phyloP scores from a whole-genome alignment of 768 basidiomycete species.

The Hypholoma fasciculare region DNA sequence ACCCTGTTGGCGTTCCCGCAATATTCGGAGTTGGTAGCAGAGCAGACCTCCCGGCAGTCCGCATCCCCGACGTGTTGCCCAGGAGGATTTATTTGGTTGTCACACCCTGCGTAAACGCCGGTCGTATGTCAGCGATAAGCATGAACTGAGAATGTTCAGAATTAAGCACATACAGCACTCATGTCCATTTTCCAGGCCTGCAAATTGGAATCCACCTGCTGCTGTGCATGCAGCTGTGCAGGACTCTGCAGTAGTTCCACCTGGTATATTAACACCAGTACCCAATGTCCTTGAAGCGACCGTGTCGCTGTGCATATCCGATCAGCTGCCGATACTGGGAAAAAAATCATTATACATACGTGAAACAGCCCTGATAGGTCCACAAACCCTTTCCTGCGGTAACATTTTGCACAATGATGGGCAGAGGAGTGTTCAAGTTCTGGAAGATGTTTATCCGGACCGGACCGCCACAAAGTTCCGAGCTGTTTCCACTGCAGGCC shows the following conservation, averaged over 20 bases:
- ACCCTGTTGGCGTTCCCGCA: constrained; percentile 41
- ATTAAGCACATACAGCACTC: constrained; percentile 46
- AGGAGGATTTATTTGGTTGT: constrained; percentile 31
- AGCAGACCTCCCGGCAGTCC: constrained; percentile 42
- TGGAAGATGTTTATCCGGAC: constrained; percentile 53
- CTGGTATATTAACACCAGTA: constrained; percentile 38
- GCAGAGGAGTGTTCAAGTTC: constrained; percentile 46
- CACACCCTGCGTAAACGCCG: constrained; percentile 34
- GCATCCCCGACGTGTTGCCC: constrained; percentile 37
- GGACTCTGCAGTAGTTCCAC: constrained; percentile 46
- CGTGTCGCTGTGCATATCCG: constrained; percentile 27
- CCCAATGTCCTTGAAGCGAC: constrained; percentile 32
- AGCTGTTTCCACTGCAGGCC: constrained; percentile 53
- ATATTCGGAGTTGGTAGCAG: constrained; percentile 34
- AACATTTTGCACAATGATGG: constrained; percentile 47
- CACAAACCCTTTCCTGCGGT: constrained; percentile 38
- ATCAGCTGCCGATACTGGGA: background rate
- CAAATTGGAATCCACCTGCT: constrained; percentile 36
- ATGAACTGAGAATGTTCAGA: background rate
- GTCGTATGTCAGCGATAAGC: background rate
- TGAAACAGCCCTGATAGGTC: constrained; percentile 66
- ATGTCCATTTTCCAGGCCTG: constrained; percentile 46
- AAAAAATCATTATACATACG: constrained; percentile 32
- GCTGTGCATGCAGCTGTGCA: constrained; percentile 49
- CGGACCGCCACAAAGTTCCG: constrained; percentile 56